phyloP scores from a whole-genome alignment of 805 yeast genomes.

The Tetrapisispora phaffii region DNA sequence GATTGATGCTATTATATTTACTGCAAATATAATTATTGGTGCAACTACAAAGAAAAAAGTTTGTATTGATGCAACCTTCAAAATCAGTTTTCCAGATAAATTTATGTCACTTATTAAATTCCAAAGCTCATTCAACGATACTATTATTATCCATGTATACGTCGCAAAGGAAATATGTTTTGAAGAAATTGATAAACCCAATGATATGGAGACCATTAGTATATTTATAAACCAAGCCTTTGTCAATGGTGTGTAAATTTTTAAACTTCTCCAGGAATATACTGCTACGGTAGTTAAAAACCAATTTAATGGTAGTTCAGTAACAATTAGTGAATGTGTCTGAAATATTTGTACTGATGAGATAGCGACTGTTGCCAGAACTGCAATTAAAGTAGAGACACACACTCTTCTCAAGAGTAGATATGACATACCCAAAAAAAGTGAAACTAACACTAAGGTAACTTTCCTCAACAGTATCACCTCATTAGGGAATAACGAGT shows the following conservation, averaged over 20 bases:
- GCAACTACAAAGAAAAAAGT: constrained; percentile 36
- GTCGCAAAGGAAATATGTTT: constrained; percentile 68
- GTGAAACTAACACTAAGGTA: constrained; percentile 8
- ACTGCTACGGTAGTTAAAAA: constrained; percentile 40
- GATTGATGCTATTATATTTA: constrained; percentile 45
- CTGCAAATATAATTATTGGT: constrained; percentile 51
- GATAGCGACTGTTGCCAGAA: constrained; percentile 25
- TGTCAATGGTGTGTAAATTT: constrained; percentile 37
- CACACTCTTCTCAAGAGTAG: constrained; percentile 14
- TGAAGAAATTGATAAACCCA: constrained; percentile 50
- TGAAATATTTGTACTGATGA: constrained; percentile 14
- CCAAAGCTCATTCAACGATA: constrained; percentile 50
- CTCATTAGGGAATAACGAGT: constrained; percentile 7
- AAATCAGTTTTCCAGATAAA: constrained; percentile 32
- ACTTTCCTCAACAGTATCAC: constrained; percentile 7
- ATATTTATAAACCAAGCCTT: constrained; percentile 45
- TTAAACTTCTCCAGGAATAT: constrained; percentile 42
- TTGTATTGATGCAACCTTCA: constrained; percentile 35
- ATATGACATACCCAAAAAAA: constrained; percentile 7
- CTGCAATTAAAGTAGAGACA: constrained; percentile 36
- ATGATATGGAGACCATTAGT: constrained; percentile 38
- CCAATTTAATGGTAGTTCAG: constrained; percentile 36
- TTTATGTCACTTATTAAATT: constrained; percentile 55
- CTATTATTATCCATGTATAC: constrained; percentile 48
- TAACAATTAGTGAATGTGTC: constrained; percentile 7